phyloP scores from a whole-genome alignment of 768 basidiomycete species.

The Sarcomyxa edulis region DNA sequence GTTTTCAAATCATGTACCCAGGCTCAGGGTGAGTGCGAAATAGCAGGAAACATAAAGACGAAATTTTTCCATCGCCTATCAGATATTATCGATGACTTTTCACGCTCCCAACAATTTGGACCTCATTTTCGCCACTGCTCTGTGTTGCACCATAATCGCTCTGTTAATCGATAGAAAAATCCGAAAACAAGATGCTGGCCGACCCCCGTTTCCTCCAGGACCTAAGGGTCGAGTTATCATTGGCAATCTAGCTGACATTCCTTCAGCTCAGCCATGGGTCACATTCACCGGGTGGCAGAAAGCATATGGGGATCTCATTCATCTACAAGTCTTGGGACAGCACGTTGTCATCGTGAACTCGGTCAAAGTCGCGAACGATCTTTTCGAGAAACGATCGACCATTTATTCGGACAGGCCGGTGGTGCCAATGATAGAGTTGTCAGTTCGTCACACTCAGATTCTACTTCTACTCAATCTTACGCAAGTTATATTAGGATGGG shows the following conservation, averaged over 20 bases:
- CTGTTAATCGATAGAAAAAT: too few relatives aligned
- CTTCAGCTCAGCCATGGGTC: conserved; percentile 12
- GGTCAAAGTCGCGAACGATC: conserved; percentile 15
- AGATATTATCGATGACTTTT: too few relatives aligned
- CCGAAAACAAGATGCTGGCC: too few relatives aligned
- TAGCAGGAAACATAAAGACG: too few relatives aligned
- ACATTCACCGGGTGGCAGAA: conserved; percentile 10
- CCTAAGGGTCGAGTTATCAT: conserved; percentile 15
- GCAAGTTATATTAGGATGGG: too few relatives aligned
- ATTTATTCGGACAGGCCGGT: conserved; percentile 22
- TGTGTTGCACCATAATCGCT: too few relatives aligned
- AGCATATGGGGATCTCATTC: conserved; percentile 15
- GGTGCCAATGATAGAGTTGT: conserved; percentile 11
- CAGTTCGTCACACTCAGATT: conserved; percentile 11
- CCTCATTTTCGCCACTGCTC: too few relatives aligned
- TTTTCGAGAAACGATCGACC: conserved; percentile 16
- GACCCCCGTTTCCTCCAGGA: conserved; percentile 16
- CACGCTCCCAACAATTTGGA: too few relatives aligned
- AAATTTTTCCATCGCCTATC: too few relatives aligned
- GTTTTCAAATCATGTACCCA: too few relatives aligned
- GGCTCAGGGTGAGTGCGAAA: too few relatives aligned
- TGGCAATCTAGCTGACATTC: conserved; percentile 17
- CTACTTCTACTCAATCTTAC: too few relatives aligned
- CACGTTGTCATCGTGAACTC: conserved; percentile 24
- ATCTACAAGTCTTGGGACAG: conserved; percentile 15